These are phyloP conservation scores for Cryptosporidium andersoni DNA, from an alignment of 169 alveolate genomes.

Conservation along the genomic window DNA sequence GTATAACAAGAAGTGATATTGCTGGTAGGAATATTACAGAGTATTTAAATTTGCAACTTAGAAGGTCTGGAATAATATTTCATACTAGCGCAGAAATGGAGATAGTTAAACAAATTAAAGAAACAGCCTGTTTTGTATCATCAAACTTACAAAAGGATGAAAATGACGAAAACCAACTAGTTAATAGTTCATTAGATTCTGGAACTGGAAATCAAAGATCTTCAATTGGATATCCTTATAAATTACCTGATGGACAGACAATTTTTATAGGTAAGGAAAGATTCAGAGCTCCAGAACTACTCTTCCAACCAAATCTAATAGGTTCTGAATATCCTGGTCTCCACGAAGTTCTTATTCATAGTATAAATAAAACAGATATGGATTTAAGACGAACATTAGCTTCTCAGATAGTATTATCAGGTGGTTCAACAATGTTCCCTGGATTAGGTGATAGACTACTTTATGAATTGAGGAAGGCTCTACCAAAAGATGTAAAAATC, in stretches of 20 bases:
- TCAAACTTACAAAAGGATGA: constrained; percentile 66
- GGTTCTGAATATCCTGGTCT: constrained; percentile 84
- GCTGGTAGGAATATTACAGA: constrained; percentile 93
- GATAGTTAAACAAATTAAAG: constrained; percentile 82
- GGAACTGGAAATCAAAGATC: constrained; percentile 73
- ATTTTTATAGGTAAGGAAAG: constrained; percentile 82
- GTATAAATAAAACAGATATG: constrained; percentile 84
- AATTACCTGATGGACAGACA: constrained; percentile 85
- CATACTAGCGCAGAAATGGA: constrained; percentile 84
- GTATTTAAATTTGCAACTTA: constrained; percentile 78
- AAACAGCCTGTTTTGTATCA: constrained; percentile 80
- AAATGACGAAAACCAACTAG: constrained; percentile 65
- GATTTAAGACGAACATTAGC: constrained; percentile 83
- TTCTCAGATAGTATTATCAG: constrained; percentile 82
- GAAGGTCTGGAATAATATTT: constrained; percentile 84
- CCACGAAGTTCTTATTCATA: constrained; percentile 81
- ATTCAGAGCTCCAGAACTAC: constrained; percentile 86
- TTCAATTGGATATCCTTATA: constrained; percentile 74
- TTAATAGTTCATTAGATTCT: constrained; percentile 31
- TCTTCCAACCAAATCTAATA: constrained; percentile 83
- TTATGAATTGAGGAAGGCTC: constrained; percentile 81
- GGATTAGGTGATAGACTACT: constrained; percentile 87
- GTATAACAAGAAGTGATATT: constrained; percentile 85
- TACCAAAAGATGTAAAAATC: constrained; percentile 78
- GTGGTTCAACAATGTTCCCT: constrained; percentile 86